Evolutionary conservation across 352 stramenopile genomes (phyloP).

Genomic region (Phytophthora meadii): DNA sequence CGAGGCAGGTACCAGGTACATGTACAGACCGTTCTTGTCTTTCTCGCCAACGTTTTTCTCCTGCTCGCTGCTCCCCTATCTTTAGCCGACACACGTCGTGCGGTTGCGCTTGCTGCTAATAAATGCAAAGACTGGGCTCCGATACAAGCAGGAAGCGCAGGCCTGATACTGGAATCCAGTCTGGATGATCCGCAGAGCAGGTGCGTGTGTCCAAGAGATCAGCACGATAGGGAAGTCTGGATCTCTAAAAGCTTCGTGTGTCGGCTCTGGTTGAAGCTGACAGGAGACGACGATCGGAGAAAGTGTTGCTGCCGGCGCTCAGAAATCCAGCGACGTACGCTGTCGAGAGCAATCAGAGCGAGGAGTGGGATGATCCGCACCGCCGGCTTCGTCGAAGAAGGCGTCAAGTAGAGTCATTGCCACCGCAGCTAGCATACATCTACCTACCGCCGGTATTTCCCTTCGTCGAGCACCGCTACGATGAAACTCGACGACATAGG

Average conservation of each 20-base stretch:
- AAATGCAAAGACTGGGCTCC: slow-evolving; percentile 9
- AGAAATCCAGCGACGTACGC: slow-evolving; percentile 13
- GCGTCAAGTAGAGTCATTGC: background rate
- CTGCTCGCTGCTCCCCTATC: slow-evolving; percentile 10
- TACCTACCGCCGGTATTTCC: slow-evolving; percentile 26
- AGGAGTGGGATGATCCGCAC: slow-evolving; percentile 16
- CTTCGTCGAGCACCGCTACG: background rate
- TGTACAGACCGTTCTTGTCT: slow-evolving; percentile 11
- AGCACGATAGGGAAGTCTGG: slow-evolving; percentile 28
- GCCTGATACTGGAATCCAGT: background rate
- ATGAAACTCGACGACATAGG: slow-evolving; percentile 6
- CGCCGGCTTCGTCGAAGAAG: slow-evolving; percentile 20
- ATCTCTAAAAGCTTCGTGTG: slow-evolving; percentile 23
- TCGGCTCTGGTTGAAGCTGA: slow-evolving; percentile 10
- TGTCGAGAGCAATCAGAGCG: slow-evolving; percentile 21
- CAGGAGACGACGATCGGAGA: slow-evolving; percentile 9
- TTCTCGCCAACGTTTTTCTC: slow-evolving; percentile 17
- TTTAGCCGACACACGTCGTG: slow-evolving; percentile 32
- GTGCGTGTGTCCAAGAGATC: slow-evolving; percentile 18
- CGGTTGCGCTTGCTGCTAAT: slow-evolving; percentile 9
- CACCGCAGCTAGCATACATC: slow-evolving; percentile 25
- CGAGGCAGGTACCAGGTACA: too few relatives aligned
- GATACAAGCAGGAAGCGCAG: too few relatives aligned
- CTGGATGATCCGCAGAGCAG: slow-evolving; percentile 21
- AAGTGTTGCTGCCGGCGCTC: slow-evolving; percentile 25